Conservation (phyloP, 768 basidiomycete genomes). For the Obba rivulosa region DNA sequence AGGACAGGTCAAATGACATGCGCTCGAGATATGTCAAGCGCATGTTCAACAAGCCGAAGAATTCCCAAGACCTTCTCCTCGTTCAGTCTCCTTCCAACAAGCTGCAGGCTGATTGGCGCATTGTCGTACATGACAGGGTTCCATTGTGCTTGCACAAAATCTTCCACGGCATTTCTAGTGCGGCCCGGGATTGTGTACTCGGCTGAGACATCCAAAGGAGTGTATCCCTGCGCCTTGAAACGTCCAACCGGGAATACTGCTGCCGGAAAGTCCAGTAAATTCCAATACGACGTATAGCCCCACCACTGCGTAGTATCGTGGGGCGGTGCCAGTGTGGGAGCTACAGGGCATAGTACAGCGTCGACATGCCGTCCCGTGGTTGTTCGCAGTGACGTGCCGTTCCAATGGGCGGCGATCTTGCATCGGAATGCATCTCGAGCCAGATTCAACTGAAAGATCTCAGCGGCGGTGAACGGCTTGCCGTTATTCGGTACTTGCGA, state of each 20-base stretch:
- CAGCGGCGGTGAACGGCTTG: constrained; percentile 32
- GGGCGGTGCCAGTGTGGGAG: constrained; percentile 42
- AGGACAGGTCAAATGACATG: neutral
- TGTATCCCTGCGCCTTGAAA: constrained; percentile 22
- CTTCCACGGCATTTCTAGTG: constrained; percentile 33
- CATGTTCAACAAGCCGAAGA: constrained; percentile 35
- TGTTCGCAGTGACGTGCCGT: constrained; percentile 30
- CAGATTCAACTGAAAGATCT: constrained; percentile 40
- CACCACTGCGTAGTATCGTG: constrained; percentile 45
- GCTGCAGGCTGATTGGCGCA: constrained; percentile 42
- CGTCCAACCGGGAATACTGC: constrained; percentile 43
- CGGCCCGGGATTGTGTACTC: constrained; percentile 1
- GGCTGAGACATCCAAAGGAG: constrained; percentile 11
- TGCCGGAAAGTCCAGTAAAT: constrained; percentile 43
- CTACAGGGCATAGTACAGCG: constrained; percentile 41
- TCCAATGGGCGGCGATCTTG: constrained; percentile 40
- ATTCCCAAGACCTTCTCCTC: constrained; percentile 45
- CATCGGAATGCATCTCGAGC: constrained; percentile 39
- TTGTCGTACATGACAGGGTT: constrained; percentile 36
- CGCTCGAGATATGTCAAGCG: constrained; percentile 10
- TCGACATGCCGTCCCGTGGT: constrained; percentile 42
- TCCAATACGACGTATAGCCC: constrained; percentile 50
- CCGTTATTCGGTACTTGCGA: constrained; percentile 32
- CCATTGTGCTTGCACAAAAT: constrained; percentile 34
- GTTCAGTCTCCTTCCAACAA: constrained; percentile 44